Conservation (phyloP, 306 rosid genomes). For the Betula pendula region DNA sequence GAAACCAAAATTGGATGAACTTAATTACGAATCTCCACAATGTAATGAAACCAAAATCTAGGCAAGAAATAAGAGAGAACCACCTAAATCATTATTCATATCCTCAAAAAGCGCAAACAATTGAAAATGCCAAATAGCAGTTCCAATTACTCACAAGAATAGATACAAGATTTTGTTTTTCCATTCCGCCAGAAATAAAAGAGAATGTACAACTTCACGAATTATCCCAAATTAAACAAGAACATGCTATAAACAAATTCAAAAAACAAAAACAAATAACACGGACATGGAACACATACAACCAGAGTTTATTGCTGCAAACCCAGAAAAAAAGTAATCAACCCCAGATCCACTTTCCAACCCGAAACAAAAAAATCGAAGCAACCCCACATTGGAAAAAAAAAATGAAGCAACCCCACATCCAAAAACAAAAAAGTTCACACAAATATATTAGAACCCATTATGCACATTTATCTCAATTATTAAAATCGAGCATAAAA, state of each 20-base stretch:
- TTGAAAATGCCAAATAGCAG: not conserved
- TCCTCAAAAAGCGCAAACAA: not conserved
- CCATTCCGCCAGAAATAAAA: not conserved
- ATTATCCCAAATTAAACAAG: conserved; percentile 17
- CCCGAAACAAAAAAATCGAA: conserved; percentile 25
- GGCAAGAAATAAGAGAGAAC: not conserved
- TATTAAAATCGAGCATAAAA: conserved; percentile 24
- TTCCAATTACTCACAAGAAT: not conserved
- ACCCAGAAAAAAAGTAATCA: conserved; percentile 26
- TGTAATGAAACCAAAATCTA: not conserved
- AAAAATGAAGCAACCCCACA: conserved; percentile 24
- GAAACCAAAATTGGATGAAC: not conserved
- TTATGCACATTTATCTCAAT: conserved; percentile 41
- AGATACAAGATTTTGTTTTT: not conserved
- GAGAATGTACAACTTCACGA: not conserved
- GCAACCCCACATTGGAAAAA: conserved; percentile 23
- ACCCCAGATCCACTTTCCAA: conserved; percentile 57
- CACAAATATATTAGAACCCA: conserved; percentile 40
- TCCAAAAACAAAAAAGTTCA: conserved; percentile 32
- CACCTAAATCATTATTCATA: not conserved
- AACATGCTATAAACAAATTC: not conserved
- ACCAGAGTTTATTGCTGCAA: conserved; percentile 7
- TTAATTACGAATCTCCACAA: not conserved
- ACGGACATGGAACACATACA: not conserved
- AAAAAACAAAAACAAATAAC: not conserved